A percentile compares a stretch with the other conserved stretches of the same genome.
phyloP scores from a whole-genome alignment of 2,329 filamentous ascomycete genomes.

The Exophiala aquamarina region DNA sequence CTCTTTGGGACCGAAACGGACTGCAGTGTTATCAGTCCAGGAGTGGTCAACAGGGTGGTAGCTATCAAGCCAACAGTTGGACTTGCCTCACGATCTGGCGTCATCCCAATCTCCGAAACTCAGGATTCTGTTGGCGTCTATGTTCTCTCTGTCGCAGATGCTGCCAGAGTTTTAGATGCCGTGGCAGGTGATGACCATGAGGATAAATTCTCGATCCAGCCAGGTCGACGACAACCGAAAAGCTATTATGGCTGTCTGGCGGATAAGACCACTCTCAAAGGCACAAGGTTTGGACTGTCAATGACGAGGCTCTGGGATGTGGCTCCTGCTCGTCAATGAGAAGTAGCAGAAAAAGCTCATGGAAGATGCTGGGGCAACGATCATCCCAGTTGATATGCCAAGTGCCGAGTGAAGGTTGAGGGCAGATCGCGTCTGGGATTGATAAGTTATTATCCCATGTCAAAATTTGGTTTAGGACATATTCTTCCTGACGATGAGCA shows the following conservation, averaged over 20 bases:
- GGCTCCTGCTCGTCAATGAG: slow-evolving; percentile 40
- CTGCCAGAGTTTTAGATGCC: slow-evolving; percentile 19
- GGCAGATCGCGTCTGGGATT: slow-evolving; percentile 32
- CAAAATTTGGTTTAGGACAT: too few relatives aligned
- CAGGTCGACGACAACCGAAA: slow-evolving; percentile 16
- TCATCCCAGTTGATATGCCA: slow-evolving; percentile 30
- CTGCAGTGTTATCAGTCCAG: slow-evolving; percentile 34
- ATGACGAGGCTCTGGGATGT: slow-evolving; percentile 48
- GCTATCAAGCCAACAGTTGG: slow-evolving; percentile 37
- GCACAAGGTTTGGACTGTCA: slow-evolving; percentile 29
- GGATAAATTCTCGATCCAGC: slow-evolving; percentile 18
- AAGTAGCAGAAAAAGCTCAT: slow-evolving; percentile 38
- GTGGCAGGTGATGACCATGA: slow-evolving; percentile 21
- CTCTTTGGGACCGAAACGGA: slow-evolving; percentile 38
- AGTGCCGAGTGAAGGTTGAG: slow-evolving; percentile 31
- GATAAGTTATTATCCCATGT: slow-evolving; percentile 19
- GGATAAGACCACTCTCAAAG: slow-evolving; percentile 20
- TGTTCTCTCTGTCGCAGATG: slow-evolving; percentile 28
- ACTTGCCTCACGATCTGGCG: slow-evolving; percentile 32
- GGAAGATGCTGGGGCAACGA: slow-evolving; percentile 36
- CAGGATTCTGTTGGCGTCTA: slow-evolving; percentile 31
- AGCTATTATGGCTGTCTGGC: slow-evolving; percentile 20
- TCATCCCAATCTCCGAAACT: slow-evolving; percentile 32
- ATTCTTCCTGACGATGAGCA: too few relatives aligned
- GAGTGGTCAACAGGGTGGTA: slow-evolving; percentile 35